Evolutionary conservation across 2,329 filamentous ascomycete species (phyloP), one percentile per base, ranked within the genome.

Genomic region (Venturia oleaginea): DNA sequence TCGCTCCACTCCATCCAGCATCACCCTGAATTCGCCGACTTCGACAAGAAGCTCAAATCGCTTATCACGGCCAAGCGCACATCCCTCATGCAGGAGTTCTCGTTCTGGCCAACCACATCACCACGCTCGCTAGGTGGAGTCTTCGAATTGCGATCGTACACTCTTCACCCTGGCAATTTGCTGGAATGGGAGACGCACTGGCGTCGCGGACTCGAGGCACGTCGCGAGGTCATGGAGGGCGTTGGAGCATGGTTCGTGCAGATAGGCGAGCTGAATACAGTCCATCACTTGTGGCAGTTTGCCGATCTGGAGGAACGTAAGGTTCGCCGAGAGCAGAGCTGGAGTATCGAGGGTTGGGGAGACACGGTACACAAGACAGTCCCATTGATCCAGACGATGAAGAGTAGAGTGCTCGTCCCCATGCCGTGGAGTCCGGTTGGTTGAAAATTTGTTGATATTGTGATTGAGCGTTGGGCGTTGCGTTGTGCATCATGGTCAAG

Each of bases 121-220:
- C 94, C 94, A 0, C 91, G 94, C 66, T 83, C 91, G 71, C 85
- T 99, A 0, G 94, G 94, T 64, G 94, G 94, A 57, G 78, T 99
- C 51, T 99, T 99, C 74, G 94, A 99, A 80, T 83, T 99, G 40
- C 90, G 94, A 62, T 97, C 94, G 1, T 99, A 99, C 80, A 97
- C 92, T 5, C 84, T 99, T 27, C 91, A 97, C 74, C 94, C 94
- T 0, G 94, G 94, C 51, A 97, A 97, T 75, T 82, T 99, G 54
- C 84, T 99, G 8, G 94, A 99, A 78, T 99, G 94, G 94, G 94
- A 99, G 82, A 95, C 91, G 48, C 94, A 99, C 78, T 99, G 94
- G 94, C 85, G 95, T 67, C 87, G 91, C 68, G 94, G 94, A 32
- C 83, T 99, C 64, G 90, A 90, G 77, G 94, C 94, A 2, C 86